Conservation (phyloP, 495 filamentous ascomycete genomes). For the Daldinia caldariorum region DNA sequence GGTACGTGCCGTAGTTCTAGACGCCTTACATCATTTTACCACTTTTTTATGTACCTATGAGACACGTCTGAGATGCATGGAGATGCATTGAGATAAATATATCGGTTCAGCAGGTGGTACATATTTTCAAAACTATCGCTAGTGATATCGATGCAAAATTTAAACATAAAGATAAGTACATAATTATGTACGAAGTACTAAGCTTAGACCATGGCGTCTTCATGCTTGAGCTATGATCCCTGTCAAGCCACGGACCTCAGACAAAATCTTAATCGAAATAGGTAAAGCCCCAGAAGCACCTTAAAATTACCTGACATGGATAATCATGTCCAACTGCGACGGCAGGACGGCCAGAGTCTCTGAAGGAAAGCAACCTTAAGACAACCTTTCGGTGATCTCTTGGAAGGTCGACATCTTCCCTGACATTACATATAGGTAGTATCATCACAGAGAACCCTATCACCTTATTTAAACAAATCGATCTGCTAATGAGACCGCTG, state of each 20-base stretch:
- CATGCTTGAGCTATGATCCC: slow-evolving; percentile 34
- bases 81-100: slow-evolving; percentile 8
- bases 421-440: no score
- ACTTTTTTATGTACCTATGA: background rate
- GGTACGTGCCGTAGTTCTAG: background rate
- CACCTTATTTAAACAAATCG: slow-evolving; percentile 9
- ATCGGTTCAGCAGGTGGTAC: background rate
- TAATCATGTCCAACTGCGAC: slow-evolving; percentile 33
- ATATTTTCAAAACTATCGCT: background rate
- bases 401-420: slow-evolving; percentile 25
- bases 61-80: background rate
- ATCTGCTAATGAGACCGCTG: slow-evolving; percentile 11
- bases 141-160: background rate
- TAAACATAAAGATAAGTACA: background rate
- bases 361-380: slow-evolving; percentile 29
- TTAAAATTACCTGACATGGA: slow-evolving; percentile 48
- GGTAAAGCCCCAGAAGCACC: slow-evolving; percentile 41
- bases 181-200: background rate
- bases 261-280: slow-evolving; percentile 24
- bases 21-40: background rate
- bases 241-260: slow-evolving; percentile 36
- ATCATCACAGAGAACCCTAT: slow-evolving; percentile 18
- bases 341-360: slow-evolving; percentile 7
- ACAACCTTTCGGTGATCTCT: slow-evolving; percentile 20
- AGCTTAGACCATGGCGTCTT: slow-evolving; percentile 1